Evolutionary conservation across 2,329 filamentous ascomycete species (phyloP).

Genomic region (Cryphonectria nitschkei): DNA sequence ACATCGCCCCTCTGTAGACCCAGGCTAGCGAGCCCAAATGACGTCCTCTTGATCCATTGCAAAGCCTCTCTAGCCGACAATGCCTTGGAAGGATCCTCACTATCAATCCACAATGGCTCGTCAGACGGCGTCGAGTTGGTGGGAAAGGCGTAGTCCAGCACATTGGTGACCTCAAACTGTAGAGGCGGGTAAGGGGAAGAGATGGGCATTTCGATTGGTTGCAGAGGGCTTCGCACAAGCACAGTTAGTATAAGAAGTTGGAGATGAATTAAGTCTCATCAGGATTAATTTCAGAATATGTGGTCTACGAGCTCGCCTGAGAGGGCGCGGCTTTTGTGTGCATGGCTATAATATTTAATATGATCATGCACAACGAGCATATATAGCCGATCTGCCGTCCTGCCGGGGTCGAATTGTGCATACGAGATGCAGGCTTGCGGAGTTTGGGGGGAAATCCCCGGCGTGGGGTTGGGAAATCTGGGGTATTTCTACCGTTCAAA

Average conservation of each 20-base stretch:
- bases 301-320: not conserved
- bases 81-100: slow-evolving; percentile 46
- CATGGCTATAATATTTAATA: not conserved
- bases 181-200: slow-evolving; percentile 47
- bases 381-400: not conserved
- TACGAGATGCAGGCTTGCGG: not conserved
- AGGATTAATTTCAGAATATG: not conserved
- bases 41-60: slow-evolving; percentile 56
- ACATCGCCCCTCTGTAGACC: slow-evolving; percentile 53
- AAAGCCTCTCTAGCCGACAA: slow-evolving; percentile 53
- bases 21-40: slow-evolving; percentile 49
- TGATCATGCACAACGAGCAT: not conserved
- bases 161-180: slow-evolving; percentile 50
- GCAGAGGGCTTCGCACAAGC: not conserved
- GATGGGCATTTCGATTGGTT: slow-evolving; percentile 43
- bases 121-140: slow-evolving; percentile 40
- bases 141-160: slow-evolving; percentile 44
- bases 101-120: slow-evolving; percentile 58
- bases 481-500: not conserved
- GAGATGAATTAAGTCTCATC: not conserved
- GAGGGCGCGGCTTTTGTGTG: not conserved
- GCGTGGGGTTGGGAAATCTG: not conserved
- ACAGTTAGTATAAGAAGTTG: too few species aligned
- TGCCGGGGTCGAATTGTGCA: not conserved
- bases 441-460: not conserved